Percentiles rank a stretch among this genome's conserved stretches.
Evolutionary conservation across 345 rosid species (phyloP).

Genomic region (Arabis hirsuta): DNA sequence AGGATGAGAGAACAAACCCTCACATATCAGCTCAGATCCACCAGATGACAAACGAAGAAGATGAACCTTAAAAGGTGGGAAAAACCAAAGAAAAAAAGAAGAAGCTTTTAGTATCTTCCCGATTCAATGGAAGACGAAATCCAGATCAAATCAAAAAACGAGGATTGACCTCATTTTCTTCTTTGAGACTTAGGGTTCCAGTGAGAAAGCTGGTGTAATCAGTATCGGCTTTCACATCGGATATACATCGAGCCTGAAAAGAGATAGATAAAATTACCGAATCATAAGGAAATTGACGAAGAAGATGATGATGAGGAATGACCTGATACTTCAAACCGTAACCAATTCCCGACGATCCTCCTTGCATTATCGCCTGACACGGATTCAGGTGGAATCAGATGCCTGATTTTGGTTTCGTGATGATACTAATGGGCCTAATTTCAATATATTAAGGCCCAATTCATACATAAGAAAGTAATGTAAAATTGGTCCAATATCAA

Average conservation of each 20-base stretch:
- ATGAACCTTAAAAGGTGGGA: slow-evolving; percentile 65
- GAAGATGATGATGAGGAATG: background rate
- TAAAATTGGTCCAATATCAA: no score
- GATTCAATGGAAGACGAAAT: background rate
- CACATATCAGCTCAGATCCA: slow-evolving; percentile 87
- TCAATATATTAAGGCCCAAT: background rate
- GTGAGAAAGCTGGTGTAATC: slow-evolving; percentile 96
- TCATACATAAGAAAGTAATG: background rate
- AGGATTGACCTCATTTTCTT: slow-evolving; percentile 80
- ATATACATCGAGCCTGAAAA: slow-evolving; percentile 84
- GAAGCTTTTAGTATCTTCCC: slow-evolving; percentile 27
- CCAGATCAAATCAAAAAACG: background rate
- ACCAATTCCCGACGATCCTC: slow-evolving; percentile 86
- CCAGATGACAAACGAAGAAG: slow-evolving; percentile 84
- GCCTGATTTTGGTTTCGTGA: slow-evolving; percentile 2
- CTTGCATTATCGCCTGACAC: slow-evolving; percentile 64
- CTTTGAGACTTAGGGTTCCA: slow-evolving; percentile 88
- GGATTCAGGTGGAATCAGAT: background rate
- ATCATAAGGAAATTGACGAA: background rate
- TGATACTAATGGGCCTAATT: slow-evolving; percentile 23
- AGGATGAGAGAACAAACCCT: slow-evolving; percentile 92
- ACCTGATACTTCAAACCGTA: slow-evolving; percentile 96
- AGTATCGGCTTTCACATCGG: slow-evolving; percentile 92
- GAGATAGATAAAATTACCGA: background rate
- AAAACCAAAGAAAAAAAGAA: background rate